Percentiles rank a stretch among this genome's conserved stretches.
These are phyloP conservation scores for Nidularia sp. DNA, from an alignment of 768 basidiomycete species.

Conservation along the genomic window DNA sequence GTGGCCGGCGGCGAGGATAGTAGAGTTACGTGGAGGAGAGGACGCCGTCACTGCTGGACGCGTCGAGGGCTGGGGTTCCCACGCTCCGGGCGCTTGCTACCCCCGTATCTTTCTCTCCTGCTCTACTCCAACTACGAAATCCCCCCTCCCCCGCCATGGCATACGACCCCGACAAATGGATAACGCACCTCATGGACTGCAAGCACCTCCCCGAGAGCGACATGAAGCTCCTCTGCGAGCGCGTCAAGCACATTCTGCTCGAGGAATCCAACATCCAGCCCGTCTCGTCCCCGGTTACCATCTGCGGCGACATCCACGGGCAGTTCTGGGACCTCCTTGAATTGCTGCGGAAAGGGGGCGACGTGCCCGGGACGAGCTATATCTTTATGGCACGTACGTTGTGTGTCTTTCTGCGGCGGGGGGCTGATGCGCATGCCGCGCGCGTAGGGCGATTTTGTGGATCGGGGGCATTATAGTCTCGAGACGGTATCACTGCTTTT, in stretches of 20 bases:
- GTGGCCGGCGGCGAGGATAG: neutral
- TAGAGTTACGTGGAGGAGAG: neutral
- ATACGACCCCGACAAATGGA: constrained; percentile 70
- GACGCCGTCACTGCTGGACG: neutral
- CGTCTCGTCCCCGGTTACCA: constrained; percentile 89
- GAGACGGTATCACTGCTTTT: constrained; percentile 91
- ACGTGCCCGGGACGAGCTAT: constrained; percentile 85
- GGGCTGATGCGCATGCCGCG: constrained; percentile 14
- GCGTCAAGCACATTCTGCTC: constrained; percentile 83
- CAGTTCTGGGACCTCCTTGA: constrained; percentile 98
- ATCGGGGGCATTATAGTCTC: constrained; percentile 92
- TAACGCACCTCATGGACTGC: constrained; percentile 82
- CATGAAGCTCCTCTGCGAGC: constrained; percentile 91
- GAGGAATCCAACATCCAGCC: constrained; percentile 99
- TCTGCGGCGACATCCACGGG: constrained; percentile 95
- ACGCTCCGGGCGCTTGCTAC: neutral
- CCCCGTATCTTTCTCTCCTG: neutral
- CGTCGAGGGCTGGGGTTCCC: neutral
- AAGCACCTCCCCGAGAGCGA: constrained; percentile 85
- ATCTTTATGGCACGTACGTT: constrained; percentile 89
- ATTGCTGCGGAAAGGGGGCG: constrained; percentile 80
- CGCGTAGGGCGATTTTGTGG: constrained; percentile 91
- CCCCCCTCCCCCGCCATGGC: constrained; percentile 5
- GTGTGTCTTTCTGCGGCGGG: constrained; percentile 18
- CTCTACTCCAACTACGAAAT: neutral